Evolutionary conservation across 768 basidiomycete genomes (phyloP), one percentile per base, ranked within the genome.

Genomic region (Coprinopsis sp.): DNA sequence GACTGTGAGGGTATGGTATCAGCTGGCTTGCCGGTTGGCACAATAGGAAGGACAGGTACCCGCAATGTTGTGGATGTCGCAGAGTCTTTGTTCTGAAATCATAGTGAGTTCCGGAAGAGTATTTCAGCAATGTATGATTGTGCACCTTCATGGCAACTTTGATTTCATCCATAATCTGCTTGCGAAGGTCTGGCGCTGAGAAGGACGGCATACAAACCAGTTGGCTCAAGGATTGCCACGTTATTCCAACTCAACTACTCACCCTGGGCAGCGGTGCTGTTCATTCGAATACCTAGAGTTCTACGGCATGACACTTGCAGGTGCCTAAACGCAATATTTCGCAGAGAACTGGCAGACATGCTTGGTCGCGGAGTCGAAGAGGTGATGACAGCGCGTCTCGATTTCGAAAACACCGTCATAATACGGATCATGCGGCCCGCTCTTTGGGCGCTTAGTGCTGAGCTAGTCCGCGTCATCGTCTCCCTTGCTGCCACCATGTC

Each of bases 61-160:
- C 79, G 74, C 53, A 81, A 62, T 21, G 77, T 76, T 33, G 71
- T 82, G 16, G 84, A 79, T 37, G 75, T 64, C 19, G 70, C 55
- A n/a, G 69, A 59, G 54, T 87, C 76, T 54, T 74, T 83, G 46
- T 57, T 69, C 85, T 87, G 58, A 18, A 12, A 24, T 18, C 50
- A 12, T 21, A 34, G 46, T 42, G 27, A 49, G 27, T 13, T 34
- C 13, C 16, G 24, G 12, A 31, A 12, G 10, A 18, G 31, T 22
- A 46, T 23, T 33, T 10, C 18, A 23, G 14, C n/a, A 42, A 33
- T 23, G 40, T 33, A 23, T 24, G 21, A 25, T 16, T 24, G 54
- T 53, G n/a, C 29, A 83, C 84, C 76, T 82, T 87, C 80, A 88
- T 78, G 7, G 85, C 79, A 21, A 61, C 54, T 56, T 87, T 88